A percentile compares a stretch with the other conserved stretches of the same genome.
These are phyloP conservation scores for Mycena galopus DNA, from an alignment of 768 basidiomycete species.

Conservation along the genomic window DNA sequence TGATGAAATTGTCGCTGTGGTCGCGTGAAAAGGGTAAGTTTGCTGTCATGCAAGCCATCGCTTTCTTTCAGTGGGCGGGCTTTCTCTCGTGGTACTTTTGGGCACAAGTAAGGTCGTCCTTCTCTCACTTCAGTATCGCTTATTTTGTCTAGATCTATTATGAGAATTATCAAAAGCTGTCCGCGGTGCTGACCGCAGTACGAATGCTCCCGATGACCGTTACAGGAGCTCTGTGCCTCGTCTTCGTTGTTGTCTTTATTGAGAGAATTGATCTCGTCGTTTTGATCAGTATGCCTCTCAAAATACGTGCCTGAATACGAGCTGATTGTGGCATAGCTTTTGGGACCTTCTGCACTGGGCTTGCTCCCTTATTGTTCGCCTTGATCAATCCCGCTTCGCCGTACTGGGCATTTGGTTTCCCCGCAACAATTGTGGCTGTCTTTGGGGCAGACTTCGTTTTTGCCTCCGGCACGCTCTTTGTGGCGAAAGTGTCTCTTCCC, in stretches of 20 bases:
- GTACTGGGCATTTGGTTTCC: constrained; percentile 86
- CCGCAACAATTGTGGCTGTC: constrained; percentile 72
- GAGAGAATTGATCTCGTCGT: constrained; percentile 66
- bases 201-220: constrained; percentile 81
- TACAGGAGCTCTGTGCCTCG: constrained; percentile 74
- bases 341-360: constrained; percentile 71
- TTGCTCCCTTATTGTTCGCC: constrained; percentile 76
- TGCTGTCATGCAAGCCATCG: constrained; percentile 72
- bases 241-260: constrained; percentile 73
- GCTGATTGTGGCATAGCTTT: constrained; percentile 26
- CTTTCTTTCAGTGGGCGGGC: constrained; percentile 72
- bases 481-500: constrained; percentile 74
- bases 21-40: constrained; percentile 71
- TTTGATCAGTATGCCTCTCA: constrained; percentile 61
- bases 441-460: constrained; percentile 87
- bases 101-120: constrained; percentile 34
- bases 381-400: constrained; percentile 66
- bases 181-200: constrained; percentile 71
- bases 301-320: background rate
- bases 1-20: constrained; percentile 77
- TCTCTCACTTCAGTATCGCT: background rate
- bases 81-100: constrained; percentile 68
- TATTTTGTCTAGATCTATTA: constrained; percentile 69
- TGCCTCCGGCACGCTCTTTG: constrained; percentile 80
- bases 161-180: constrained; percentile 70